Evolutionary conservation across 495 filamentous ascomycete genomes (phyloP).

Genomic region (Tetracladium setigerum): DNA sequence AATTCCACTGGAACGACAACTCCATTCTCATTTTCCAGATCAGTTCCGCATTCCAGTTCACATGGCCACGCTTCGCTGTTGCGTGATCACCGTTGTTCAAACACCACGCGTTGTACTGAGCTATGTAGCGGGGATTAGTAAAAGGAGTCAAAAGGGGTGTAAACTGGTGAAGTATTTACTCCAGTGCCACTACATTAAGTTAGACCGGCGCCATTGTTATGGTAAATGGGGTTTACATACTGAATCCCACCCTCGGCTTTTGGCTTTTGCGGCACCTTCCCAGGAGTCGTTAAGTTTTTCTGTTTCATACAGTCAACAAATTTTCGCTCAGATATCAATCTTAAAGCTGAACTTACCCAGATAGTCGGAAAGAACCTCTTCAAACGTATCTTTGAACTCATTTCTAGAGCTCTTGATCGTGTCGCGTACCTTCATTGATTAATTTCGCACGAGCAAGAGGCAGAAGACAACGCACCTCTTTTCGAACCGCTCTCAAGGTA

Average conservation of each 20-base stretch:
- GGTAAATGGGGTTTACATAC: constrained; percentile 3
- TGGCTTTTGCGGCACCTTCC: constrained; percentile 6
- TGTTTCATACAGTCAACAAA: not conserved
- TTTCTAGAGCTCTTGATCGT: not conserved
- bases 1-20: constrained; percentile 16
- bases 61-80: constrained; percentile 6
- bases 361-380: constrained; percentile 3
- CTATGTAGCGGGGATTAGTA: constrained; percentile 3
- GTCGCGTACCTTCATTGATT: constrained; percentile 1
- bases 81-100: constrained; percentile 12
- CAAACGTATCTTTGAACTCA: constrained; percentile 5
- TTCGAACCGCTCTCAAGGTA: not conserved
- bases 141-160: not conserved
- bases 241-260: constrained; percentile 6
- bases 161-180: constrained; percentile 4
- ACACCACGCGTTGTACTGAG: constrained; percentile 18
- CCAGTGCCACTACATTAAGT: constrained; percentile 16
- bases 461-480: not conserved
- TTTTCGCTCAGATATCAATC: not conserved
- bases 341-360: constrained; percentile 6
- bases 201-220: not conserved
- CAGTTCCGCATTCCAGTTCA: constrained; percentile 21
- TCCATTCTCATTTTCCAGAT: constrained; percentile 23
- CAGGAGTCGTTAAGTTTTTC: not conserved
- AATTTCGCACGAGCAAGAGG: not conserved